phyloP scores from a whole-genome alignment of 768 basidiomycete species.

The Mycena capillaripes region DNA sequence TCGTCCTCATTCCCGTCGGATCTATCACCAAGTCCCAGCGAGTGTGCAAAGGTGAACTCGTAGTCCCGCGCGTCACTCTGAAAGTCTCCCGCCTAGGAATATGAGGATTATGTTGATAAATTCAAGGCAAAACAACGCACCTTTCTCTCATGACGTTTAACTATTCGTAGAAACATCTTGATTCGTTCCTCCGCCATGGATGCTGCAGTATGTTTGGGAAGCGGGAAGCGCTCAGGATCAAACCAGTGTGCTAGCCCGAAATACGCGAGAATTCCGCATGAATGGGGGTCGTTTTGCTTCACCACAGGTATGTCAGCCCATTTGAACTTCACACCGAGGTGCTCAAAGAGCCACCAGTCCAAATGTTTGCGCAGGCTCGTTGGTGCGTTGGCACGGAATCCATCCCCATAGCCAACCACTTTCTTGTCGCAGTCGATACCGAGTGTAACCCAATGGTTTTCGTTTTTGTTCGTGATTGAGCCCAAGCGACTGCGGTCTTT shows the following conservation, averaged over 20 bases:
- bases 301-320: conserved; percentile 10
- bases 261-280: conserved; percentile 18
- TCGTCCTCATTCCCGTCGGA: not conserved
- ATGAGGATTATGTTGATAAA: not conserved
- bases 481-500: not conserved
- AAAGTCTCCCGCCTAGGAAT: not conserved
- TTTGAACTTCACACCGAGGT: conserved; percentile 9
- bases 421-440: conserved; percentile 7
- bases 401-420: conserved; percentile 2
- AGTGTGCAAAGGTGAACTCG: conserved; percentile 15
- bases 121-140: not conserved
- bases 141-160: conserved; percentile 9
- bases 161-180: conserved; percentile 22
- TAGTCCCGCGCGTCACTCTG: conserved; percentile 6
- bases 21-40: not conserved
- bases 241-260: conserved; percentile 6
- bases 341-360: conserved; percentile 20
- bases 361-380: not conserved
- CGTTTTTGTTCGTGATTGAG: conserved; percentile 13
- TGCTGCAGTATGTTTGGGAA: conserved; percentile 7
- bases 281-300: conserved; percentile 18
- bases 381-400: not conserved
- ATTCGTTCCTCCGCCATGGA: conserved; percentile 25
- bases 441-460: conserved; percentile 22
- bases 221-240: conserved; percentile 7